Base-by-base conservation (phyloP, 495 filamentous ascomycete genomes). In the Penicillium taxi region DNA sequence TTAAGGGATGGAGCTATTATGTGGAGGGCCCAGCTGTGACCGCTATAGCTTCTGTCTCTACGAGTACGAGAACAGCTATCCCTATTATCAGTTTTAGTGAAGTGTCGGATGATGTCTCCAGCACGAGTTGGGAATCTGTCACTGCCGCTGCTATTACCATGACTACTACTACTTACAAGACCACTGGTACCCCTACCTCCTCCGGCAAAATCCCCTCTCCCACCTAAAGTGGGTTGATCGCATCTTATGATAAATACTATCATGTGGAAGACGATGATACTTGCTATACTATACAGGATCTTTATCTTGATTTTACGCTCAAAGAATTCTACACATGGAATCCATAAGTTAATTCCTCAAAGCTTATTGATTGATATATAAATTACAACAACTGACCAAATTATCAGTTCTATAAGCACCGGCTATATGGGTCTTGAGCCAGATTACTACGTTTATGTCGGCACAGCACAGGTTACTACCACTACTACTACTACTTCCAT, bases 1-100 rank as follows among this genome's bases (percentile, higher is more conserved):
- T 34, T 13, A 21, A 25, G n/a, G 45, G 36, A 19, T 41, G 40
- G 35, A 48, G 45, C 18, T 48, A 48, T 17, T 48, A 39, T 16
- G 39, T 48, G 2, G 39, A 33, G 5, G 24, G 35, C 16, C 35
- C 18, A 25, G 12, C 3, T 23, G 26, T 5, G 26, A n/a, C 11
- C 4, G 11, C 26, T n/a, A 28, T 13, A 5, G 5, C 26, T 9
- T 9, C 26, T n/a, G 26, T 28, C 4, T 5, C 26, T 4, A 6
- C 26, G 5, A 13, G 11, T 28, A 28, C 26, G 11, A 4, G 9
- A 9, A 13, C 26, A n/a, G 11, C 11, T 28, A 28, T 13, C 26
- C 5, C 11, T n/a, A 28, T n/a, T n/a, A n/a, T n/a, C n/a, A n/a
- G n/a, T n/a, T n/a, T n/a, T n/a, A n/a, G n/a, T n/a, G n/a, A n/a